phyloP scores from a whole-genome alignment of 371 early-diverging fungal species.

The Mortierella sp. region DNA sequence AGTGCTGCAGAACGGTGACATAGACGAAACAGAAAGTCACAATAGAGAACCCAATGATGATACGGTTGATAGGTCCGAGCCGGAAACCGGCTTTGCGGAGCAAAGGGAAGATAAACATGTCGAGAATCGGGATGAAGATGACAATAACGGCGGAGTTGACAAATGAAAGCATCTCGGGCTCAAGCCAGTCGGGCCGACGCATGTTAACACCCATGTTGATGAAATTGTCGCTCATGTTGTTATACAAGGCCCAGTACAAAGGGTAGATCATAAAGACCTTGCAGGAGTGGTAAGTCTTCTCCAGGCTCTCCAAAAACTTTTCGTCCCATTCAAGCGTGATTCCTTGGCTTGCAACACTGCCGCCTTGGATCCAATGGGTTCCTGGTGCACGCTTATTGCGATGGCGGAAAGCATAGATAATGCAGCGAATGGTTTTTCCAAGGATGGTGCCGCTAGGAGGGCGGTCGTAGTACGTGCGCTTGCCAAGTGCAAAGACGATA shows the following conservation, averaged over 20 bases:
- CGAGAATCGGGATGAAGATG: conserved; percentile 80
- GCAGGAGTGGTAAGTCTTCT: conserved; percentile 74
- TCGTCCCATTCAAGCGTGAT: conserved; percentile 69
- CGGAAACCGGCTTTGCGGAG: conserved; percentile 72
- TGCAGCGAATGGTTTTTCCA: conserved; percentile 62
- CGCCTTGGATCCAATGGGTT: conserved; percentile 64
- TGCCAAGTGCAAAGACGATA: conserved; percentile 67
- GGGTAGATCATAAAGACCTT: conserved; percentile 80
- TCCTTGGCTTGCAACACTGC: conserved; percentile 14
- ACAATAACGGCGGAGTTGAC: conserved; percentile 78
- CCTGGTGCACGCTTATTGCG: conserved; percentile 59
- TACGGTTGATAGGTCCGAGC: conserved; percentile 78
- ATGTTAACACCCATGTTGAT: conserved; percentile 80
- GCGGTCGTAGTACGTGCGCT: conserved; percentile 66
- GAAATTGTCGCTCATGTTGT: conserved; percentile 82
- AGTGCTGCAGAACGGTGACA: conserved; percentile 75
- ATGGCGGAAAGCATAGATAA: conserved; percentile 68
- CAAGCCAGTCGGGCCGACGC: conserved; percentile 67
- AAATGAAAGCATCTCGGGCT: conserved; percentile 69
- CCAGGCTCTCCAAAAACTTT: conserved; percentile 80
- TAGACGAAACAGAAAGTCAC: conserved; percentile 78
- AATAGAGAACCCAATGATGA: conserved; percentile 77
- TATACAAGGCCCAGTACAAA: conserved; percentile 84
- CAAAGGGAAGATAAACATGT: conserved; percentile 73
- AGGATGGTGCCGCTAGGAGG: conserved; percentile 76